Percentiles rank a stretch among this genome's conserved stretches.
phyloP scores from a whole-genome alignment of 2,329 filamentous ascomycete species.

The Hypoxylon sp. region DNA sequence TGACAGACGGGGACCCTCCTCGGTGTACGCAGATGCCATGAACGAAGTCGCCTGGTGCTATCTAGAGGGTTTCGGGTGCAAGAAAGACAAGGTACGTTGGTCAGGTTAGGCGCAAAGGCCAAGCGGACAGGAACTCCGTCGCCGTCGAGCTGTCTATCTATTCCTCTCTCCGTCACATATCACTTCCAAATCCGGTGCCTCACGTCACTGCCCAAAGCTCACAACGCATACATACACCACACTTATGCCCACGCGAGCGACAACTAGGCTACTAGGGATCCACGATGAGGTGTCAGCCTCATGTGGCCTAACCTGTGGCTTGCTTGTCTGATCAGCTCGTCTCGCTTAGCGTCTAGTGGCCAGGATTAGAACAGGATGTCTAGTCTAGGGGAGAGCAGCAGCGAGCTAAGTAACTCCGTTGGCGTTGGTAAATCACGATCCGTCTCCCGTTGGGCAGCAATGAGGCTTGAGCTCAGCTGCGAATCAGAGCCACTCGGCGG shows the following conservation, averaged over 20 bases:
- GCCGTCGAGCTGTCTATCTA: conserved; percentile 28
- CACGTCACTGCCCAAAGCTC: conserved; percentile 44
- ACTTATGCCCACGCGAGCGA: conserved; percentile 20
- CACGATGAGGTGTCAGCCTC: conserved; percentile 46
- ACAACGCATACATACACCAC: conserved; percentile 27
- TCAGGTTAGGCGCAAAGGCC: conserved; percentile 52
- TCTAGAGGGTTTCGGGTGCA: conserved; percentile 94
- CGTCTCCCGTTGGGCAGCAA: conserved; percentile 60
- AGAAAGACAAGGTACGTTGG: conserved; percentile 92
- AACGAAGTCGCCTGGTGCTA: conserved; percentile 98
- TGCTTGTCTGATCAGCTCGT: conserved; percentile 45
- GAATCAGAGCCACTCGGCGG: conserved; percentile 51
- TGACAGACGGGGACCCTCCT: conserved; percentile 49
- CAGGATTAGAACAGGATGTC: conserved; percentile 31
- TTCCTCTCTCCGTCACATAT: conserved; percentile 45
- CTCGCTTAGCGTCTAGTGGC: conserved; percentile 37
- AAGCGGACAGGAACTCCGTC: conserved; percentile 9
- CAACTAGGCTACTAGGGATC: conserved; percentile 15
- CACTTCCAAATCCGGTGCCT: conserved; percentile 45
- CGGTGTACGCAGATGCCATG: conserved; percentile 81
- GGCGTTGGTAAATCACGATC: conserved; percentile 44
- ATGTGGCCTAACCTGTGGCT: conserved; percentile 44
- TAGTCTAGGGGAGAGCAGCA: conserved; percentile 22
- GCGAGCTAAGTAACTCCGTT: conserved; percentile 37
- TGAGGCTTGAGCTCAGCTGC: conserved; percentile 51